Evolutionary conservation across 768 basidiomycete genomes (phyloP).

Genomic region (Tubosaeta brunneosetosa): DNA sequence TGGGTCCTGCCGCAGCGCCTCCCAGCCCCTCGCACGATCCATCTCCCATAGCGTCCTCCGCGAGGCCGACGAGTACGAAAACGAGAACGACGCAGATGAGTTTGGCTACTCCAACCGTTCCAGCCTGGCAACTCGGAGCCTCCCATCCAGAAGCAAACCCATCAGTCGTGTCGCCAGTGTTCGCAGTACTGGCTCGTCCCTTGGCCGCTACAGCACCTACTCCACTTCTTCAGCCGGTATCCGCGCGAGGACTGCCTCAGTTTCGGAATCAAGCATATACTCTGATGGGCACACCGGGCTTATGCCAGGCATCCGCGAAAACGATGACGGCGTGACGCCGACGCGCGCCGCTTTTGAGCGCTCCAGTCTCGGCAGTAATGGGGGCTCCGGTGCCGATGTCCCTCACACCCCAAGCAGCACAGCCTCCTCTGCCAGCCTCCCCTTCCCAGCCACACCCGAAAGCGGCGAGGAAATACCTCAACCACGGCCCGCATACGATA

Average conservation of each 20-base stretch:
- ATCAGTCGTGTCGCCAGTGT: conserved; percentile 19
- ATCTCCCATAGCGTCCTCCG: conserved; percentile 30
- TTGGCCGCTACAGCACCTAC: conserved; percentile 20
- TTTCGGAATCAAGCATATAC: conserved; percentile 18
- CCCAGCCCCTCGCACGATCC: conserved; percentile 23
- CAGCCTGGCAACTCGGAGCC: conserved; percentile 14
- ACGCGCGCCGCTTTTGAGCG: conserved; percentile 27
- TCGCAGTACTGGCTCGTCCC: conserved; percentile 20
- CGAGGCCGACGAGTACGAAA: conserved; percentile 23
- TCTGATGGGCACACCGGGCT: conserved; percentile 12
- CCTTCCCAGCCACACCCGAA: conserved; percentile 28
- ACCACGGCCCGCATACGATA: conserved; percentile 16
- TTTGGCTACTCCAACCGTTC: conserved; percentile 19
- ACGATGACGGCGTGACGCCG: conserved; percentile 27
- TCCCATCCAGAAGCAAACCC: conserved; percentile 21
- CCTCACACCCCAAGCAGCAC: conserved; percentile 31
- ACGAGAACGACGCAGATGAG: conserved; percentile 14
- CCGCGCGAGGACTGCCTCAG: conserved; percentile 14
- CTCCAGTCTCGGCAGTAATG: conserved; percentile 23
- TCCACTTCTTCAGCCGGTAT: conserved; percentile 16
- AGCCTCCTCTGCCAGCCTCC: conserved; percentile 25
- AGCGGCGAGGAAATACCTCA: conserved; percentile 17
- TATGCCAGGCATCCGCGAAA: conserved; percentile 28
- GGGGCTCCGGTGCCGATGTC: conserved; percentile 10
- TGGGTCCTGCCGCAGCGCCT: conserved; percentile 16